phyloP scores from a whole-genome alignment of 306 rosid genomes.

The Comarum palustre region DNA sequence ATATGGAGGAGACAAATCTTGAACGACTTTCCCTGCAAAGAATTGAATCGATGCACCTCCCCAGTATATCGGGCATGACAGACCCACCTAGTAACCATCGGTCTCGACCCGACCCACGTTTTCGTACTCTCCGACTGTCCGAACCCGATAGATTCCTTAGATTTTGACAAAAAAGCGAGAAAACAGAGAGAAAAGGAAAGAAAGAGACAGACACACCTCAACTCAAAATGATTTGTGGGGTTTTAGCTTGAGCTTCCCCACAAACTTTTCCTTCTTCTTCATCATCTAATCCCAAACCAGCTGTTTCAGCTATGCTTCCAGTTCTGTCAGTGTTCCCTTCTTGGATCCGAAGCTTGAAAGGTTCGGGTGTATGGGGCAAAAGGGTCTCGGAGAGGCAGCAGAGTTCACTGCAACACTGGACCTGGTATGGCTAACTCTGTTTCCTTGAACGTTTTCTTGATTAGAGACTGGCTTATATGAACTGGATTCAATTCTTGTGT shows the following conservation, averaged over 20 bases:
- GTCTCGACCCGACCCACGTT: not conserved
- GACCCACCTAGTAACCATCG: not conserved
- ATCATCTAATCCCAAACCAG: slow-evolving; percentile 18
- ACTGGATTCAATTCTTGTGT: not conserved
- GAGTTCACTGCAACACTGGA: slow-evolving; percentile 40
- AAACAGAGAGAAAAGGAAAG: slow-evolving; percentile 20
- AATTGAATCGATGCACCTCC: not conserved
- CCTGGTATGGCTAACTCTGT: slow-evolving; percentile 40
- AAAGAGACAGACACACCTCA: slow-evolving; percentile 15
- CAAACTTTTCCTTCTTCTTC: slow-evolving; percentile 10
- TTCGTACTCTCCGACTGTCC: not conserved
- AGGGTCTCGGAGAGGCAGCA: slow-evolving; percentile 29
- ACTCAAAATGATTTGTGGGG: slow-evolving; percentile 47
- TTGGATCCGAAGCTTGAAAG: slow-evolving; percentile 28
- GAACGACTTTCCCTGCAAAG: no score
- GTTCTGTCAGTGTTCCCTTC: slow-evolving; percentile 18
- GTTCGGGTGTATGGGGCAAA: slow-evolving; percentile 22
- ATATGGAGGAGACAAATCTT: no score
- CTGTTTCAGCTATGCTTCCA: slow-evolving; percentile 22
- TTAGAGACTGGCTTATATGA: not conserved
- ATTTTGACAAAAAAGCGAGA: slow-evolving; percentile 16
- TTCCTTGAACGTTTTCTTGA: not conserved
- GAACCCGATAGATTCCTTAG: not conserved
- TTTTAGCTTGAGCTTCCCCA: slow-evolving; percentile 38
- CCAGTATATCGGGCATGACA: not conserved